These are phyloP conservation scores for Elsinoe necatrix DNA, from an alignment of 2,329 filamentous ascomycete species.

Conservation along the genomic window DNA sequence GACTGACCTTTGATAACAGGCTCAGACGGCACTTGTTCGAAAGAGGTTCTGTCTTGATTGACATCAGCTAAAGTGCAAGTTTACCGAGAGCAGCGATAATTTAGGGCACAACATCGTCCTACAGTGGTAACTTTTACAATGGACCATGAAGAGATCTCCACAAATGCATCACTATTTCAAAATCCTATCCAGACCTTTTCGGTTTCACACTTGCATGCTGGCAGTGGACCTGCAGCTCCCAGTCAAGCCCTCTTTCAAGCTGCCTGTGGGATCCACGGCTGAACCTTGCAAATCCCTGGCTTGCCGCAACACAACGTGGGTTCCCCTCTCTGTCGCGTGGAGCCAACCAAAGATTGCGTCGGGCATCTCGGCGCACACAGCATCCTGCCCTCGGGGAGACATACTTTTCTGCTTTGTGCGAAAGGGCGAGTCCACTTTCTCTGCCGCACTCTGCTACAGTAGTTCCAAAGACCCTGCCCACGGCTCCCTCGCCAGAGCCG, in stretches of 20 bases:
- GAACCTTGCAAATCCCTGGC: conserved; percentile 10
- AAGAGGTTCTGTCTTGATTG: neutral
- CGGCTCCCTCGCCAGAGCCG: neutral
- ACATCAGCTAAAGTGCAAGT: conserved; percentile 3
- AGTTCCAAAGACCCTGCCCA: neutral
- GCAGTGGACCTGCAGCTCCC: conserved; percentile 4
- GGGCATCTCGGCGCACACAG: conserved; percentile 2
- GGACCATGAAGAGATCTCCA: neutral
- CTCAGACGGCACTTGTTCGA: conserved; percentile 2
- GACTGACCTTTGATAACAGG: conserved; percentile 1
- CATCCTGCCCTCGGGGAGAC: neutral
- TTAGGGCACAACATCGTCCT: neutral
- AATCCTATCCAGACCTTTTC: conserved; percentile 10
- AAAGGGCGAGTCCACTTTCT: neutral
- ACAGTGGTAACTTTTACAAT: neutral
- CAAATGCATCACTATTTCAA: neutral
- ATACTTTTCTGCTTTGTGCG: neutral
- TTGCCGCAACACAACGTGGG: conserved; percentile 4
- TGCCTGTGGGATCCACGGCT: neutral
- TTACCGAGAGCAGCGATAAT: neutral
- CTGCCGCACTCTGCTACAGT: neutral
- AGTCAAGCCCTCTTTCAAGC: neutral
- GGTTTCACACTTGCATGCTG: conserved; percentile 9
- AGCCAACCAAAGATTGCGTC: conserved; percentile 6
- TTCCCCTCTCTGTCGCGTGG: conserved; percentile 6